phyloP scores from a whole-genome alignment of 345 rosid species.

The Boechera divaricarpa region DNA sequence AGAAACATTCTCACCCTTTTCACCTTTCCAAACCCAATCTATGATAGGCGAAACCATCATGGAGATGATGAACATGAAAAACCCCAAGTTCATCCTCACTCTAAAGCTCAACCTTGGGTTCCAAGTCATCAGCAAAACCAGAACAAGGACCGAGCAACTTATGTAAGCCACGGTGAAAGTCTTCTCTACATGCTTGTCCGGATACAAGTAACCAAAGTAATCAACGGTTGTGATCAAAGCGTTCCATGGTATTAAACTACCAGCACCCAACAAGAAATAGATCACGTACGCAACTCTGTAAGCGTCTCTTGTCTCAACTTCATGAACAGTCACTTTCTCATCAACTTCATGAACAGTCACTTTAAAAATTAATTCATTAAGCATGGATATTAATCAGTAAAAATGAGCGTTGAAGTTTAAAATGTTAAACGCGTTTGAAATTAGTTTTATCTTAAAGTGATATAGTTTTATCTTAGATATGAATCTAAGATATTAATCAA shows the following conservation, averaged over 20 bases:
- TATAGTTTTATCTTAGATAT: too few relatives aligned
- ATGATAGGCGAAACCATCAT: slow-evolving; percentile 69
- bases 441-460: too few relatives aligned
- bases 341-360: neutral
- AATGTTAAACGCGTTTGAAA: too few relatives aligned
- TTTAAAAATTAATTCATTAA: too few relatives aligned
- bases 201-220: slow-evolving; percentile 77
- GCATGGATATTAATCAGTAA: too few relatives aligned
- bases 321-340: slow-evolving; percentile 35
- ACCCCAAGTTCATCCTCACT: slow-evolving; percentile 80
- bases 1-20: slow-evolving; percentile 41
- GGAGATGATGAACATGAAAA: slow-evolving; percentile 70
- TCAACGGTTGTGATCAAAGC: slow-evolving; percentile 89
- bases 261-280: slow-evolving; percentile 92
- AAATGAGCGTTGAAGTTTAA: too few relatives aligned
- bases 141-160: slow-evolving; percentile 74
- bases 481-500: too few relatives aligned
- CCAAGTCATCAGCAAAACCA: slow-evolving; percentile 58
- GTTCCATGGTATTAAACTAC: slow-evolving; percentile 96
- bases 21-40: slow-evolving; percentile 63
- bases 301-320: slow-evolving; percentile 59
- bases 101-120: slow-evolving; percentile 62
- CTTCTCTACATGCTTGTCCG: slow-evolving; percentile 72
- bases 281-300: slow-evolving; percentile 74
- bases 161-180: slow-evolving; percentile 92